phyloP scores from a whole-genome alignment of 148 eudicot species.

The Camellia lanceoleosa region DNA sequence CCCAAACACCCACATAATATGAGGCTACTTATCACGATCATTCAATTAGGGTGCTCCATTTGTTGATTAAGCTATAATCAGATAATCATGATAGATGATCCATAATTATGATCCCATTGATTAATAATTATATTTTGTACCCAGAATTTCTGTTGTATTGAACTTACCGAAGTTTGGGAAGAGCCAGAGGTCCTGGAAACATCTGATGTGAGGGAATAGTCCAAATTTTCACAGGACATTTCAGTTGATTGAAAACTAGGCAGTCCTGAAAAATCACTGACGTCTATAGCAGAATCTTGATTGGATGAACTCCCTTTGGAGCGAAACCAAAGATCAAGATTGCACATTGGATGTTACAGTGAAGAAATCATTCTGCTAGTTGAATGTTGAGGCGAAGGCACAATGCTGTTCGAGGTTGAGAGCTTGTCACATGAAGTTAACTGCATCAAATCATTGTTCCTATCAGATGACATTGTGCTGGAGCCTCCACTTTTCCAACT shows the following conservation, averaged over 20 bases:
- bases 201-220: constrained; percentile 23
- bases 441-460: constrained; percentile 15
- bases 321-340: constrained; percentile 5
- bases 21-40: neutral
- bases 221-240: constrained; percentile 25
- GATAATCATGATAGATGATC: neutral
- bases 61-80: neutral
- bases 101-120: neutral
- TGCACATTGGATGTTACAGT: constrained; percentile 17
- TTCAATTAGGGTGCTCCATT: neutral
- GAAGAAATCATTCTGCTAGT: constrained; percentile 6
- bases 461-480: constrained; percentile 14
- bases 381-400: constrained; percentile 9
- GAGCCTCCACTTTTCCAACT: constrained; percentile 33
- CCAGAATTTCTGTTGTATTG: neutral
- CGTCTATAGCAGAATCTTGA: constrained; percentile 11
- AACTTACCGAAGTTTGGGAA: constrained; percentile 34
- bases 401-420: constrained; percentile 5
- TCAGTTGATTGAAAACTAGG: constrained; percentile 34
- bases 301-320: constrained; percentile 5
- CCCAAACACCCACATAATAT: too few relatives aligned
- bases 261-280: constrained; percentile 33
- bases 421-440: constrained; percentile 9
- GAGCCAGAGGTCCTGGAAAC: constrained; percentile 25
- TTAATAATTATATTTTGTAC: neutral